These are phyloP conservation scores for Wallacemonas sp. DNA, from an alignment of 208 protist genomes.

Conservation along the genomic window DNA sequence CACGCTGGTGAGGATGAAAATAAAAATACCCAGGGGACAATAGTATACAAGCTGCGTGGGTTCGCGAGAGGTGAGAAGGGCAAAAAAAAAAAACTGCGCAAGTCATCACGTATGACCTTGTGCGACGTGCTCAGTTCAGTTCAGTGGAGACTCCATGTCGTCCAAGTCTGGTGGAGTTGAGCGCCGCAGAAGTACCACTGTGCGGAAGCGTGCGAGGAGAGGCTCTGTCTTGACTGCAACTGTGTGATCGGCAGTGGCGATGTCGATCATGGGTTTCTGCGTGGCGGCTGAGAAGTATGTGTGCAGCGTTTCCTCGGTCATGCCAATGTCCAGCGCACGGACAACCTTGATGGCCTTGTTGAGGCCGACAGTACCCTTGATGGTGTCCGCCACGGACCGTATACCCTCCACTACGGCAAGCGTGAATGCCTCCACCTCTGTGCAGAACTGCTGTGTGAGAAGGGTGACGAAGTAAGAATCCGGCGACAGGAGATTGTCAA, in stretches of 20 bases:
- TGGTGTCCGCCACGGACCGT: slow-evolving; percentile 43
- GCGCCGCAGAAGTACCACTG: slow-evolving; percentile 63
- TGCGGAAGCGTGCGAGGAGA: slow-evolving; percentile 60
- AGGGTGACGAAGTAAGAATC: slow-evolving; percentile 70
- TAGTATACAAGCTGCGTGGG: too few species aligned
- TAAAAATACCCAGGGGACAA: too few species aligned
- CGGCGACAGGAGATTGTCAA: slow-evolving; percentile 33
- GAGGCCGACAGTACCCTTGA: slow-evolving; percentile 42
- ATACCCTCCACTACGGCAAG: slow-evolving; percentile 69
- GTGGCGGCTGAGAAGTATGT: slow-evolving; percentile 55
- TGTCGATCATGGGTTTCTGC: slow-evolving; percentile 64
- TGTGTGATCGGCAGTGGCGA: slow-evolving; percentile 43
- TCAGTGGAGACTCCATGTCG: neutral
- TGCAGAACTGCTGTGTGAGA: slow-evolving; percentile 67
- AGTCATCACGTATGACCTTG: too few species aligned
- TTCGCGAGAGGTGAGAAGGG: too few species aligned
- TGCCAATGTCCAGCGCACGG: slow-evolving; percentile 36
- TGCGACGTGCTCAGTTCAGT: too few species aligned
- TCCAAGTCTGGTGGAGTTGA: slow-evolving; percentile 37
- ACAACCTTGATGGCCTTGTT: slow-evolving; percentile 48
- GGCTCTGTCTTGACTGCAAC: slow-evolving; percentile 45
- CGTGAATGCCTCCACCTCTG: slow-evolving; percentile 80
- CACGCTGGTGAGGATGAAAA: too few species aligned
- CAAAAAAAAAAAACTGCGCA: slow-evolving; percentile 19
- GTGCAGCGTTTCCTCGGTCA: slow-evolving; percentile 51